Evolutionary conservation across 805 yeast species (phyloP).

Genomic region (Monosporozyma servazzii): DNA sequence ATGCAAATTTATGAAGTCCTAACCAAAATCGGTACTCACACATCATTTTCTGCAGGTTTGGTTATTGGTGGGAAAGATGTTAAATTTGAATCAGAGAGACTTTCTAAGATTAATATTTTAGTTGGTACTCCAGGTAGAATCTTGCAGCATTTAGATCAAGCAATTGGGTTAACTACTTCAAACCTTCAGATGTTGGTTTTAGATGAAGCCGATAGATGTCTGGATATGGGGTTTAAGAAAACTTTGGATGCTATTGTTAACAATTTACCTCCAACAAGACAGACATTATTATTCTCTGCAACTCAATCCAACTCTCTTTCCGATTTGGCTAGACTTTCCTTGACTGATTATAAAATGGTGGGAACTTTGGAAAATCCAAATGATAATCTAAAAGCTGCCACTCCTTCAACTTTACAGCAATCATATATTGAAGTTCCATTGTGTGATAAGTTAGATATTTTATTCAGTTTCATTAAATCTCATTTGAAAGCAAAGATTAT

Average conservation of each 20-base stretch:
- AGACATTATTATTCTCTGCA: slow-evolving; percentile 78
- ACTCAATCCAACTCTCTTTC: slow-evolving; percentile 78
- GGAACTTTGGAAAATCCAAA: slow-evolving; percentile 41
- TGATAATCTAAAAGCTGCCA: slow-evolving; percentile 53
- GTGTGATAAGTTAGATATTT: slow-evolving; percentile 72
- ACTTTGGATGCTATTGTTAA: slow-evolving; percentile 73
- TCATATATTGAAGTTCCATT: slow-evolving; percentile 63
- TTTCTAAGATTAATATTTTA: slow-evolving; percentile 67
- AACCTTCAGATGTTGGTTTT: slow-evolving; percentile 71
- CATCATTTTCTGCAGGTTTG: slow-evolving; percentile 75
- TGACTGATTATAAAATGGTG: slow-evolving; percentile 39
- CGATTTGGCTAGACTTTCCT: slow-evolving; percentile 68
- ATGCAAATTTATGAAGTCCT: slow-evolving; percentile 85
- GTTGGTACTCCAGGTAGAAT: slow-evolving; percentile 91
- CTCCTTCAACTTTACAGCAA: slow-evolving; percentile 83
- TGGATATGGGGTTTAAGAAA: slow-evolving; percentile 87
- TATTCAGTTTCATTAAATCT: slow-evolving; percentile 79
- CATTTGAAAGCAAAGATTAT: slow-evolving; percentile 73
- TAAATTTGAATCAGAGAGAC: slow-evolving; percentile 69
- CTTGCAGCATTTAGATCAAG: slow-evolving; percentile 84
- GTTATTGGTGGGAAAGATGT: slow-evolving; percentile 93
- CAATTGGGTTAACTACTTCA: slow-evolving; percentile 65
- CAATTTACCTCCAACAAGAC: slow-evolving; percentile 72
- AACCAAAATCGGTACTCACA: slow-evolving; percentile 67
- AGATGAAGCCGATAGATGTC: slow-evolving; percentile 88